Evolutionary conservation across 2,329 filamentous ascomycete species (phyloP).

Genomic region (Diaporthe australafricana): DNA sequence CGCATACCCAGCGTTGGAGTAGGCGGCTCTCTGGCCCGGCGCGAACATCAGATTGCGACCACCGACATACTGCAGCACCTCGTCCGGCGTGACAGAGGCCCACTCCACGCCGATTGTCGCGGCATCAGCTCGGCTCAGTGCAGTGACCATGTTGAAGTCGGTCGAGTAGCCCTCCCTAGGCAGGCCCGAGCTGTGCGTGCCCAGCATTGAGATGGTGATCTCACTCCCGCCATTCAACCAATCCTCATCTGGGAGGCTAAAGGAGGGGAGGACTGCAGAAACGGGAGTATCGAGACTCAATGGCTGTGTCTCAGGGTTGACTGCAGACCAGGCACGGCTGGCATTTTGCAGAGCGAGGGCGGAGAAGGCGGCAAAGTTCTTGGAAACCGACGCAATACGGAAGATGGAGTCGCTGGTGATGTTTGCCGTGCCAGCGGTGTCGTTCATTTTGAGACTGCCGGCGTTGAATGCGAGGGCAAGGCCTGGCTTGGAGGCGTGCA

Average conservation of each 20-base stretch:
- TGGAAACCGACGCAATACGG: neutral
- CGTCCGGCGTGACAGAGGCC: neutral
- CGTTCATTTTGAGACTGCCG: slow-evolving; percentile 2
- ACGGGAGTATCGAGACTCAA: neutral
- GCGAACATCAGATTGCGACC: slow-evolving; percentile 1
- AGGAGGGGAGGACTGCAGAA: neutral
- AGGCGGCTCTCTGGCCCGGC: neutral
- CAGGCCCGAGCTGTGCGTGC: slow-evolving; percentile 2
- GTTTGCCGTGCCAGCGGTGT: neutral
- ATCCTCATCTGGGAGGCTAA: neutral
- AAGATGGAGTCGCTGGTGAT: slow-evolving; percentile 16
- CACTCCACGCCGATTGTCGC: neutral
- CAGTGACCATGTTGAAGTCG: slow-evolving; percentile 3
- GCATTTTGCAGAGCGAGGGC: neutral
- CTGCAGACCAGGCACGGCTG: neutral
- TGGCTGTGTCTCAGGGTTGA: neutral
- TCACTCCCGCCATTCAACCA: neutral
- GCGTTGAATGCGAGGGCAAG: neutral
- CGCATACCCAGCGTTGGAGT: slow-evolving; percentile 3
- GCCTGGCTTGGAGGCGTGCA: neutral
- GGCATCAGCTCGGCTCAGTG: neutral
- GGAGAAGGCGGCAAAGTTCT: slow-evolving; percentile 7
- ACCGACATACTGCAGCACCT: neutral
- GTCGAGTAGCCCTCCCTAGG: slow-evolving; percentile 8
- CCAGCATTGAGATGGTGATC: slow-evolving; percentile 5